Percentiles rank a stretch among this genome's conserved stretches.
Conservation (phyloP, 208 protist species). For the Trichomonas vaginalis region DNA sequence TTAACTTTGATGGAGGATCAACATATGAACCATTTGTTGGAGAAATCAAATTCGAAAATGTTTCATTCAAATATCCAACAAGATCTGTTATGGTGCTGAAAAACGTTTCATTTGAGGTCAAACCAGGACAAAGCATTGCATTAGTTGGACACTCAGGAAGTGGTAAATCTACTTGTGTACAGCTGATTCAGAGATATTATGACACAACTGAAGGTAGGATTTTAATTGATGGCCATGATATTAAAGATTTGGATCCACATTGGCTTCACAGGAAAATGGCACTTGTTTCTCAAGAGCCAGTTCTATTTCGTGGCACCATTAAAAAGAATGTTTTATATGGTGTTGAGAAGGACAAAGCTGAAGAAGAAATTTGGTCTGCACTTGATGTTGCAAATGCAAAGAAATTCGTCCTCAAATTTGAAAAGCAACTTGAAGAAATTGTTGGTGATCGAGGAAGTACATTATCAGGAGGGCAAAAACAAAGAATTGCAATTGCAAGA, state of each 20-base stretch:
- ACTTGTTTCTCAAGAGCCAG: slow-evolving; percentile 76
- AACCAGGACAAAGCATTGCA: slow-evolving; percentile 23
- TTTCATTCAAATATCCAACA: background rate
- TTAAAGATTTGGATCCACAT: slow-evolving; percentile 51
- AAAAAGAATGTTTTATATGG: slow-evolving; percentile 42
- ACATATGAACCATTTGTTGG: background rate
- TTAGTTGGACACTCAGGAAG: slow-evolving; percentile 22
- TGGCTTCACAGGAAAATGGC: slow-evolving; percentile 63
- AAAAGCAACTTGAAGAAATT: no score
- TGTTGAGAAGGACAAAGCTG: background rate
- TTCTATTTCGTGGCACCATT: slow-evolving; percentile 59
- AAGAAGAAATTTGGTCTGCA: no score
- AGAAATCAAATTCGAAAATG: background rate
- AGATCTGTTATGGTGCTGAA: background rate
- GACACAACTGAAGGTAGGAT: slow-evolving; percentile 61
- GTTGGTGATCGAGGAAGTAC: no score
- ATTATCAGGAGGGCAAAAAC: slow-evolving; percentile 31
- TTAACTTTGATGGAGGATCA: background rate
- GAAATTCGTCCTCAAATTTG: no score
- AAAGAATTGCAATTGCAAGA: no score
- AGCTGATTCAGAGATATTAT: slow-evolving; percentile 75
- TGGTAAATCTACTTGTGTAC: slow-evolving; percentile 31
- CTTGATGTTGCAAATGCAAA: no score
- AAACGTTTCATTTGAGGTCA: slow-evolving; percentile 20
- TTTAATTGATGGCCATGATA: slow-evolving; percentile 66